Percentiles rank a stretch among this genome's conserved stretches.
Conservation (phyloP, 1,284 basidiomycete species). For the Fistulinella cinereoalba region DNA sequence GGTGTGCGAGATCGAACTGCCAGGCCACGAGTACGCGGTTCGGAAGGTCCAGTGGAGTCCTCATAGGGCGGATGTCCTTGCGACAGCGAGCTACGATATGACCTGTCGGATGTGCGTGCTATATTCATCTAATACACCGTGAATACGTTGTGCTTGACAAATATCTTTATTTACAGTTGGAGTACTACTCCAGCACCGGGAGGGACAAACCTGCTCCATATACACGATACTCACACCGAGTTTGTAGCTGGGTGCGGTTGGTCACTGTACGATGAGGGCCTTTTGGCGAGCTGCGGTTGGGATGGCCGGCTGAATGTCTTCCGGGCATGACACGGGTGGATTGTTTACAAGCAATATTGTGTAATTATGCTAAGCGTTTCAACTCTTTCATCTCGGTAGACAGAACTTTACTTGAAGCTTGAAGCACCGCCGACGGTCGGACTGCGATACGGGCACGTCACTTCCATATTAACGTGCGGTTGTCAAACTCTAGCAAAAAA, state of each 20-base stretch:
- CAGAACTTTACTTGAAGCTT: too few species aligned
- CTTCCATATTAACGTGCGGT: too few species aligned
- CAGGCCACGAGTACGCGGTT: conserved; percentile 81
- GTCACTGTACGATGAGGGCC: conserved; percentile 83
- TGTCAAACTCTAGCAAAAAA: not conserved
- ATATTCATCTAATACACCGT: not conserved
- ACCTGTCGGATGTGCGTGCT: conserved; percentile 80
- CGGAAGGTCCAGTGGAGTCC: conserved; percentile 80
- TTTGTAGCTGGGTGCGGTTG: conserved; percentile 92
- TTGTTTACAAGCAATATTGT: not conserved
- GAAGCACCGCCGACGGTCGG: too few species aligned
- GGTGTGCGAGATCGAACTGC: conserved; percentile 60
- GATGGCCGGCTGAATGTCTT: conserved; percentile 83
- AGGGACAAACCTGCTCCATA: conserved; percentile 56
- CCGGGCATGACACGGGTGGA: conserved; percentile 40
- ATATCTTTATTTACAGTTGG: conserved; percentile 47
- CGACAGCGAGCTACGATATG: conserved; percentile 94
- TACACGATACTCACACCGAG: conserved; percentile 89
- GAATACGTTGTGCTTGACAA: conserved; percentile 2
- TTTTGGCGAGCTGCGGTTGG: conserved; percentile 89
- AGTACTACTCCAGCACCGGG: conserved; percentile 53
- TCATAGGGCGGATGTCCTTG: conserved; percentile 72
- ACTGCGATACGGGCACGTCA: too few species aligned
- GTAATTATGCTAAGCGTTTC: too few species aligned
- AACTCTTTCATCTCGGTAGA: too few species aligned